These are phyloP conservation scores for Tetraselmis striata DNA, from an alignment of 139 green algal genomes.

Conservation along the genomic window DNA sequence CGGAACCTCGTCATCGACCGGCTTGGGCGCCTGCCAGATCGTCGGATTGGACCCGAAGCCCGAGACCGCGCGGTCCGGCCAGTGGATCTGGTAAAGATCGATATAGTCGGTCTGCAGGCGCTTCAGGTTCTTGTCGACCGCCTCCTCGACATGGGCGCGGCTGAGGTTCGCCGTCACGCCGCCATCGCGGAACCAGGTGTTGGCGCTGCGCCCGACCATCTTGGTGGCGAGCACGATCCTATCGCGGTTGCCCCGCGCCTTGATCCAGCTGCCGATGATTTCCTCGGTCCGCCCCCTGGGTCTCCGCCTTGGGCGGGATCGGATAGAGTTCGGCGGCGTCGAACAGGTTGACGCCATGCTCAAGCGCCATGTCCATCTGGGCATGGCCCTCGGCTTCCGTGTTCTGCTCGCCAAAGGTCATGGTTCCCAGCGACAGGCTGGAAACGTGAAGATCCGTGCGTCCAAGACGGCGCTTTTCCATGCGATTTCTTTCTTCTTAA, in stretches of 20 bases:
- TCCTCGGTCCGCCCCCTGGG: constrained; percentile 46
- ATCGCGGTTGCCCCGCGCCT: constrained; percentile 35
- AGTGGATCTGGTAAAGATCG: constrained; percentile 70
- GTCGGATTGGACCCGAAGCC: too few species aligned
- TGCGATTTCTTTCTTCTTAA: too few species aligned
- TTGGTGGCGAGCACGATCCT: constrained; percentile 79
- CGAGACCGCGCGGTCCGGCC: too few species aligned
- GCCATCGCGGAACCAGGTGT: too few species aligned
- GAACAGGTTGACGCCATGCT: constrained; percentile 52
- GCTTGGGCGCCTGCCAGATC: too few species aligned
- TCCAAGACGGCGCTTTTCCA: too few species aligned
- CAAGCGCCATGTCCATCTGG: constrained; percentile 44
- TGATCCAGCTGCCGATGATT: constrained; percentile 73
- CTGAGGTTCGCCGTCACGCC: too few species aligned
- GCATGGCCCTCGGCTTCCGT: constrained; percentile 44
- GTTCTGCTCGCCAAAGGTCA: constrained; percentile 35
- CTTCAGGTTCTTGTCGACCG: constrained; percentile 40
- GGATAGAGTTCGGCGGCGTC: constrained; percentile 65
- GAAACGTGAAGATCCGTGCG: constrained; percentile 50
- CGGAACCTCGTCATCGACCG: too few species aligned
- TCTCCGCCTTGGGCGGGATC: constrained; percentile 34
- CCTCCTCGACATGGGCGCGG: constrained; percentile 34
- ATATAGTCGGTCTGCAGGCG: constrained; percentile 59
- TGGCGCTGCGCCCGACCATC: constrained; percentile 37
- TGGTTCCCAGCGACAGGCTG: constrained; percentile 53